Evolutionary conservation across 805 yeast species (phyloP).

Genomic region (Kuraishia piskuri): DNA sequence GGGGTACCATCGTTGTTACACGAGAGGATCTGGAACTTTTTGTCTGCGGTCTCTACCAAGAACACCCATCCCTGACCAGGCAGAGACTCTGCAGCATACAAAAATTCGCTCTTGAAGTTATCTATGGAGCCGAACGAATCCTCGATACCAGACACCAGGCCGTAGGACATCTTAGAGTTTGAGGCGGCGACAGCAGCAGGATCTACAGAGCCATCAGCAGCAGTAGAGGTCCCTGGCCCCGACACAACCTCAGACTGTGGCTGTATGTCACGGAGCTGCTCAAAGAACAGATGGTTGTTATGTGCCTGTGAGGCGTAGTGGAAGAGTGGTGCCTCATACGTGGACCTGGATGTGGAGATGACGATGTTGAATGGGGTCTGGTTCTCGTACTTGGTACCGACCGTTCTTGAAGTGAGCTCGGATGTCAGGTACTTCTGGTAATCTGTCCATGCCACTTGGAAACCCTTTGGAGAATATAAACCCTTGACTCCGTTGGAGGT

Average conservation of each 20-base stretch:
- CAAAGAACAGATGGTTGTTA: conserved; percentile 84
- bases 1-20: conserved; percentile 77
- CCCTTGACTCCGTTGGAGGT: conserved; percentile 49
- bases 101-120: conserved; percentile 39
- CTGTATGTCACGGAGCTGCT: conserved; percentile 34
- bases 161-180: conserved; percentile 4
- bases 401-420: conserved; percentile 53
- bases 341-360: conserved; percentile 55
- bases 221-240: too few species aligned
- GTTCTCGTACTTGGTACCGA: conserved; percentile 74
- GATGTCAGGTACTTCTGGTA: conserved; percentile 62
- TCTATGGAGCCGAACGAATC: conserved; percentile 36
- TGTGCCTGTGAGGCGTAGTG: conserved; percentile 87
- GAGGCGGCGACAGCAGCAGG: background rate
- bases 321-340: conserved; percentile 61
- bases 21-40: conserved; percentile 42
- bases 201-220: background rate
- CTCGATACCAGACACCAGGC: conserved; percentile 25
- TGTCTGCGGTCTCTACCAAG: conserved; percentile 57
- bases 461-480: conserved; percentile 57
- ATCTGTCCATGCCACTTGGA: conserved; percentile 69
- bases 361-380: conserved; percentile 66
- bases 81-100: conserved; percentile 40
- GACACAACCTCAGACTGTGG: conserved; percentile 1
- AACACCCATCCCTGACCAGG: conserved; percentile 73